Base-by-base conservation (phyloP, 495 filamentous ascomycete species). In the Hyaloscypha variabilis region DNA sequence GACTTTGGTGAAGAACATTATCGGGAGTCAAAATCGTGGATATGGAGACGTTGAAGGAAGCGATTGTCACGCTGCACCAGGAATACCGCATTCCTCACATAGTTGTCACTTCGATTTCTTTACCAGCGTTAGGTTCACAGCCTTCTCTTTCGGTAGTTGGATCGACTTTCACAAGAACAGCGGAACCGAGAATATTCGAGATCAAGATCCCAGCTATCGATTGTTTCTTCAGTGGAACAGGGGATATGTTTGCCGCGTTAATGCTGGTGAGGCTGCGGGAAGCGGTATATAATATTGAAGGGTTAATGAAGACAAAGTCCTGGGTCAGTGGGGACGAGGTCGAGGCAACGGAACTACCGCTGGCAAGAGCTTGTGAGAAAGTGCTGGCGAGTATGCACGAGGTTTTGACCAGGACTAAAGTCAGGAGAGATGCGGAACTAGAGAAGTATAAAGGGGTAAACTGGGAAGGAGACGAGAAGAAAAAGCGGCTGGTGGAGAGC, bases 201-300 rank as follows among this genome's bases (percentile, higher is more conserved):
- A 84, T 98, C 73, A 85, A 90, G 60, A 88, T 97, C 59, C 92
- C 94, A 1, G 86, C 90, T 6, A 87, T 98, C 60, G 90, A 96
- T 71, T 90, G 90, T 76, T 96, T 92, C 81, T 99, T 97, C 76
- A 92, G 89, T 72, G 95, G 95, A 28, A 97, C 95, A 1, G 95
- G 95, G 17, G 95, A 99, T 79, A 97, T 99, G 93, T 97, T 99
- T 74, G 93, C 95, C 49, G 94, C 96, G 25, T 79, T 97, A 60
- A 94, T 88, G 57, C 84, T 97, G 2, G 91, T 91, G 26, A 88
- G 95, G n/a, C 85, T 99, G 62, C 88, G 94, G 67, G 93, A 97
- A 80, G 91, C 91, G 6, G 87, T 89, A 19, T 72, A 69, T 25
- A 64, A 63, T 31, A 67, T 52, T 30, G 58, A 79, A 1, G 80